Evolutionary conservation across 1,139 yeast species (phyloP).

Genomic region (Lodderomyces beijingensis): DNA sequence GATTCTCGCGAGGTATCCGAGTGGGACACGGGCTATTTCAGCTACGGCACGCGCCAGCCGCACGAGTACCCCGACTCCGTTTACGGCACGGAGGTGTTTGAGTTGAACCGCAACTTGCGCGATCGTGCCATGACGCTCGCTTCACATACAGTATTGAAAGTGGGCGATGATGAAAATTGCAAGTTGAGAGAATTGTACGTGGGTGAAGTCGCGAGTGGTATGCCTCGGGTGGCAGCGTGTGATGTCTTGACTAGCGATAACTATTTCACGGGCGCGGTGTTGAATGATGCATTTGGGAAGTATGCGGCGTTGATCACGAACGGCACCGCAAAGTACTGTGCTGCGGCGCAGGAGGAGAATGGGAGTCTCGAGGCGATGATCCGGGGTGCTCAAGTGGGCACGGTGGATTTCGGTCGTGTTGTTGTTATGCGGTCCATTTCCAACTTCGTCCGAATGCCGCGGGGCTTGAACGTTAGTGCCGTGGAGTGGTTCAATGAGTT

Average conservation of each 20-base stretch:
- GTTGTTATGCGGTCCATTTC: conserved; percentile 62
- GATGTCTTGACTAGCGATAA: conserved; percentile 61
- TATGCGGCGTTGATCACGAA: conserved; percentile 51
- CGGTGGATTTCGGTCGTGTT: conserved; percentile 54
- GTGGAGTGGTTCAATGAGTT: conserved; percentile 48
- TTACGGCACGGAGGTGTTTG: conserved; percentile 66
- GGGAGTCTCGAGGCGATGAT: conserved; percentile 59
- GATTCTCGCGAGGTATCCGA: conserved; percentile 46
- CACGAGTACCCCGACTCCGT: conserved; percentile 50
- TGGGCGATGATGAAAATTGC: conserved; percentile 43
- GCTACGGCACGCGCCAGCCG: conserved; percentile 51
- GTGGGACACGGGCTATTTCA: conserved; percentile 61
- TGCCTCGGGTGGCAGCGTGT: conserved; percentile 51
- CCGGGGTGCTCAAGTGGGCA: conserved; percentile 51
- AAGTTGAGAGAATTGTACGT: conserved; percentile 46
- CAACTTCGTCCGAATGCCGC: conserved; percentile 57
- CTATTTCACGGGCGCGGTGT: conserved; percentile 52
- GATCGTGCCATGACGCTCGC: conserved; percentile 57
- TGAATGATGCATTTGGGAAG: conserved; percentile 48
- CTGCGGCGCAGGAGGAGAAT: conserved; percentile 67
- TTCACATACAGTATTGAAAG: conserved; percentile 34
- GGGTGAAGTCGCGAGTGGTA: conserved; percentile 42
- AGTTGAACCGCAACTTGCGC: conserved; percentile 55
- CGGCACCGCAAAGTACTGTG: conserved; percentile 56
- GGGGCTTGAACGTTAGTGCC: conserved; percentile 40